Evolutionary conservation across 2,329 filamentous ascomycete genomes (phyloP).

Genomic region (Pyricularia sp.): DNA sequence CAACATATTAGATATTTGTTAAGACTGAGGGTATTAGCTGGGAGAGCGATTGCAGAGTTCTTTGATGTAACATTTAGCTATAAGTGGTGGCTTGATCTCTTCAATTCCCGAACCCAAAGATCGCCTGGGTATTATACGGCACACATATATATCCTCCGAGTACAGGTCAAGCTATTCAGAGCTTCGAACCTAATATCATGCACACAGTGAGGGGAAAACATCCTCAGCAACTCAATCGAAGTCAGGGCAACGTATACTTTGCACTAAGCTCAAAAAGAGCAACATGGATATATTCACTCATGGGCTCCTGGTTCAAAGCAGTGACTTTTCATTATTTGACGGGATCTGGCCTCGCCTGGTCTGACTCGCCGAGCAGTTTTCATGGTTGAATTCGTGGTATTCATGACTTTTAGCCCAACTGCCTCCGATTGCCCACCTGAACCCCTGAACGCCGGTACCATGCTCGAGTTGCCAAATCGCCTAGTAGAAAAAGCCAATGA

Average conservation of each 20-base stretch:
- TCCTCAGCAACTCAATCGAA: not conserved
- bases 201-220: not conserved
- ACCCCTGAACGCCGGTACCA: slow-evolving; percentile 6
- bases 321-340: not conserved
- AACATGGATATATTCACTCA: not conserved
- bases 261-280: not conserved
- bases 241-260: not conserved
- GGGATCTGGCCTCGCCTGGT: not conserved
- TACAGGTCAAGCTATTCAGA: not conserved
- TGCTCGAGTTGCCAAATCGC: slow-evolving; percentile 8
- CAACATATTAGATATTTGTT: not conserved
- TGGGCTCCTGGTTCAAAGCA: not conserved
- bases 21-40: not conserved
- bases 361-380: slow-evolving; percentile 4
- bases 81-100: not conserved
- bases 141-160: not conserved
- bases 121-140: not conserved
- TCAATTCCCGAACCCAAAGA: not conserved
- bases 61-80: too few relatives aligned
- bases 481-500: slow-evolving; percentile 99
- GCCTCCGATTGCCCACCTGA: slow-evolving; percentile 2
- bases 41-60: not conserved
- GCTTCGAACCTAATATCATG: not conserved
- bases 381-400: slow-evolving; percentile 8
- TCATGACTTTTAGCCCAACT: slow-evolving; percentile 7